These are phyloP conservation scores for Collybia sordida DNA, from an alignment of 768 basidiomycete species.

Conservation along the genomic window DNA sequence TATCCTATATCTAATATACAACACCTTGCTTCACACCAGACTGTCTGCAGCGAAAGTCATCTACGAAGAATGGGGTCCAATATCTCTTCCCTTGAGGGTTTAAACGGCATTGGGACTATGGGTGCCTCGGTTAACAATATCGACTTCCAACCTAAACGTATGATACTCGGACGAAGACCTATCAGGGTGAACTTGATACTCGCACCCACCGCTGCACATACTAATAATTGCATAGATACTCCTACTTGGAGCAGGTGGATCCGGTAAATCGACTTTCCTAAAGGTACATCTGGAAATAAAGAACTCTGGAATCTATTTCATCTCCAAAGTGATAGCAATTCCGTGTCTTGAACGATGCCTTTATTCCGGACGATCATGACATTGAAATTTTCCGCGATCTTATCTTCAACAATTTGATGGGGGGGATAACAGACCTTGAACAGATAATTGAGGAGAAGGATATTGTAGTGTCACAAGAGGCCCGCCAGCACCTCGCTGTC, in stretches of 20 bases:
- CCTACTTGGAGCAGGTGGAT: conserved; percentile 90
- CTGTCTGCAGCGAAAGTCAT: no score
- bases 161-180: no score
- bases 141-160: no score
- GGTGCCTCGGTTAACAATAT: no score
- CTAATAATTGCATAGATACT: conserved; percentile 54
- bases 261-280: conserved; percentile 89
- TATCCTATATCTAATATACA: no score
- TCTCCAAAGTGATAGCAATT: conserved; percentile 69
- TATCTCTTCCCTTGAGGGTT: no score
- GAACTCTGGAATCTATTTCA: background rate
- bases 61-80: no score
- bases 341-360: conserved; percentile 90
- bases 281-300: conserved; percentile 46
- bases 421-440: conserved; percentile 78
- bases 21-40: no score
- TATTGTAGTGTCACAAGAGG: conserved; percentile 65
- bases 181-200: no score
- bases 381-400: conserved; percentile 89
- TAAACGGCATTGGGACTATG: no score
- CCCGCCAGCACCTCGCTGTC: conserved; percentile 54
- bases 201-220: no score
- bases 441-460: conserved; percentile 91
- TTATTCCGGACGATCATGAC: conserved; percentile 76
- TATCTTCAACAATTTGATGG: conserved; percentile 88